Evolutionary conservation across 768 basidiomycete species (phyloP), one percentile per base, ranked within the genome.

Genomic region (Tulasnella sp.): DNA sequence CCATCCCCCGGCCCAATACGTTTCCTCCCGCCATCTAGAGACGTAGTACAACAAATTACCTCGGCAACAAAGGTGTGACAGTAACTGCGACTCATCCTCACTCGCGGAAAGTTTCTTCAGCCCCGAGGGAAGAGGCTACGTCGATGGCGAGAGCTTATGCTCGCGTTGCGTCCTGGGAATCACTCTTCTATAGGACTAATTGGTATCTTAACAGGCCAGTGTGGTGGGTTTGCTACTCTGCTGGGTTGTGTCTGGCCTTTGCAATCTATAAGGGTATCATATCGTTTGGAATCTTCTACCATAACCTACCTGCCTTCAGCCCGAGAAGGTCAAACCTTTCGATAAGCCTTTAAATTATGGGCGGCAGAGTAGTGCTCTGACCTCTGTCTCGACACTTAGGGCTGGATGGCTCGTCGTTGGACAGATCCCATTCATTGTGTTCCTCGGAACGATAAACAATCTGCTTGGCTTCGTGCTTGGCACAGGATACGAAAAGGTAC

Each of bases 391-490:
- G 34, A 38, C 34, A 38, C 34, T 15, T 15, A 29, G 30, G n/a
- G 49, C 45, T 43, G 45, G 56, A 12, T 59, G 31, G 56, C 19
- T 53, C 31, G 29, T 43, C 21, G 30, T 54, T 10, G 30, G 62
- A 15, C 61, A 62, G 43, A 29, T 53, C 41, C 61, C 61, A 10
- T 17, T 61, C 43, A 49, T 53, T 44, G 41, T 62, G 46, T 24
- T 42, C 19, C 42, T 62, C 4, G 61, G 49, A 15, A 27, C 60
- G 3, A 62, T 62, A 49, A 60, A 59, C 50, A 62, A 49, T 27
- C 19, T 62, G 4, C 38, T 62, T 12, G 61, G 61, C 9, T 31
- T 60, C 12, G 15, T 62, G 15, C 30, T 60, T 21, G 61, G 49
- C 10, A 24, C 30, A 15, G 61, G 61, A 3, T 61, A 62, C 29